Percentiles rank a stretch among this genome's conserved stretches.
Conservation (phyloP, 768 basidiomycete species). For the Pleurotus ostreatus region DNA sequence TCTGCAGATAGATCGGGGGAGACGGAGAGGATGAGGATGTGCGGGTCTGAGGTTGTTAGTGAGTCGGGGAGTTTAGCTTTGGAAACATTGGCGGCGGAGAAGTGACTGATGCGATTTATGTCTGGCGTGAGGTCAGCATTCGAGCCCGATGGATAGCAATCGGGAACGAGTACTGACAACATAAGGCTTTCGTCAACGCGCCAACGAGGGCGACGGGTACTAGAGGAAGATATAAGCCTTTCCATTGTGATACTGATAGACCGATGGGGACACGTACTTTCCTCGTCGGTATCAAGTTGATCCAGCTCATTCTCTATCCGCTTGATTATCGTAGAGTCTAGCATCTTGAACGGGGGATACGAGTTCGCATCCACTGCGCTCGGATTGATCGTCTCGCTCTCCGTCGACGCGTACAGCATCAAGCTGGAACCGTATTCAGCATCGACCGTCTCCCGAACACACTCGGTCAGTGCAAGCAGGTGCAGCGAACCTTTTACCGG, state of each 20-base stretch:
- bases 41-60: slow-evolving; percentile 30
- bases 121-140: slow-evolving; percentile 20
- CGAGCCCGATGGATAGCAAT: slow-evolving; percentile 13
- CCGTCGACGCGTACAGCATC: slow-evolving; percentile 72
- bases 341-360: slow-evolving; percentile 78
- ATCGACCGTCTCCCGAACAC: neutral
- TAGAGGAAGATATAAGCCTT: slow-evolving; percentile 11
- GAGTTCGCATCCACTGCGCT: slow-evolving; percentile 65
- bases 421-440: slow-evolving; percentile 38
- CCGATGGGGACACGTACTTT: slow-evolving; percentile 34
- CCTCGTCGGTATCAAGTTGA: slow-evolving; percentile 40
- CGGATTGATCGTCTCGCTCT: slow-evolving; percentile 30
- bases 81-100: slow-evolving; percentile 23
- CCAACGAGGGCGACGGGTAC: slow-evolving; percentile 77
- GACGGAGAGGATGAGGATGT: slow-evolving; percentile 74
- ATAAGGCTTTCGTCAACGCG: slow-evolving; percentile 88
- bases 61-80: slow-evolving; percentile 27
- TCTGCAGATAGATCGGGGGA: slow-evolving; percentile 86
- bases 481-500: slow-evolving; percentile 67
- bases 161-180: slow-evolving; percentile 49
- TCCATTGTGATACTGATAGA: neutral
- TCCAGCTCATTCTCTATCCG: slow-evolving; percentile 63
- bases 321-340: slow-evolving; percentile 63
- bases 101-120: slow-evolving; percentile 35
- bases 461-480: too few species aligned